Evolutionary conservation across 306 rosid species (phyloP), one percentile per base, ranked within the genome.

Genomic region (Acmispon strigosus): DNA sequence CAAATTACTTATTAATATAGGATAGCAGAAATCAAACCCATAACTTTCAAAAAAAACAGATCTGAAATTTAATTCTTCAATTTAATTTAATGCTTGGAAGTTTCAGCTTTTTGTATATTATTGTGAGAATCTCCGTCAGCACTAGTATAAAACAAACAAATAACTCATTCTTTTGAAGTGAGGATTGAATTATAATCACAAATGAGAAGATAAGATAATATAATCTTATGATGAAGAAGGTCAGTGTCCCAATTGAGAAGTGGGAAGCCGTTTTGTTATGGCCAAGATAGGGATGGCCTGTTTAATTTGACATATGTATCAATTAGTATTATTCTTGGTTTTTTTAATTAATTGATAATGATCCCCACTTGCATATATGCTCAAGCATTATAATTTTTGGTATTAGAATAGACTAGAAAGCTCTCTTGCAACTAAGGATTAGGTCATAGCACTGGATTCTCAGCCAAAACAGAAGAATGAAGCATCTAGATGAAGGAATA

Each of bases 221-320:
- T 76, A 55, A 66, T 56, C 68, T 62, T 78, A 80, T 72, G 81
- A 83, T 67, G 77, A 49, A 34, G 70, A 39, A 6, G 53, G 50
- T 55, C 36, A 52, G 56, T 53, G 39, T 63, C 45, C 49, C 67
- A 57, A 57, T 19, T 15, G 34, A 17, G 42, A 50, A 73, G 66
- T 58, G 70, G 66, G 3, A 10, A 66, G 52, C 62, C 27, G 66
- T 51, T 79, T 61, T 14, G 56, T 8, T 51, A 43, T 19, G 66
- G 42, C 66, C 39, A 34, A 58, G n/a, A 48, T 42, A 57, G 10
- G 4, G 59, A 72, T 51, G 14, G 56, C 34, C 60, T 54, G 34
- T 59, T 64, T 64, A 44, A 66, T 55, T 55, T 47, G 19, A 36
- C 24, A 78, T 69, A 43, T 36, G 41, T 17, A 20, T 20, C 7